A percentile compares a stretch with the other conserved stretches of the same genome.
These are phyloP conservation scores for Neocatenulostroma microsporum DNA, from an alignment of 2,329 filamentous ascomycete species.

Conservation along the genomic window DNA sequence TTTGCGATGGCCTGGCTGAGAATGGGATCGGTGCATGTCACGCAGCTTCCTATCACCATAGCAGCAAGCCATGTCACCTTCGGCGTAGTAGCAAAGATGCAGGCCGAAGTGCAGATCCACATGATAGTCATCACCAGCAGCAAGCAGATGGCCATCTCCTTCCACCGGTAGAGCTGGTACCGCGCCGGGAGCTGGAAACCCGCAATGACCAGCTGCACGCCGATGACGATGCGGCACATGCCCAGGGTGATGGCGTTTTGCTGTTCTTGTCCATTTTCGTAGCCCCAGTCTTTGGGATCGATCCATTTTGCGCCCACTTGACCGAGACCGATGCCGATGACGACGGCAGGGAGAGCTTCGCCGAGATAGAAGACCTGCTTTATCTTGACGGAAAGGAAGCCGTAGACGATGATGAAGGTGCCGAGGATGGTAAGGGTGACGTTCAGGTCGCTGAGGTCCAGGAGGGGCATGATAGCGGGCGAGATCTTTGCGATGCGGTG, in stretches of 20 bases:
- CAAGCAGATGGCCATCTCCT: slow-evolving; percentile 60
- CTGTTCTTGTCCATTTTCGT: slow-evolving; percentile 44
- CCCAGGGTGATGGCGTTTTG: slow-evolving; percentile 67
- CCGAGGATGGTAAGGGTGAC: slow-evolving; percentile 69
- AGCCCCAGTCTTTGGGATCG: slow-evolving; percentile 61
- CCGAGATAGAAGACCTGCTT: slow-evolving; percentile 85
- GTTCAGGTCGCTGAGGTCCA: slow-evolving; percentile 67
- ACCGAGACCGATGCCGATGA: slow-evolving; percentile 68
- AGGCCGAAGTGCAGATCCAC: slow-evolving; percentile 69
- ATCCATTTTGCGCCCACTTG: slow-evolving; percentile 67
- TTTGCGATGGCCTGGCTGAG: slow-evolving; percentile 81
- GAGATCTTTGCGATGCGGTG: too few relatives aligned
- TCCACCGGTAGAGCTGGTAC: slow-evolving; percentile 70
- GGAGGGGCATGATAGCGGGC: slow-evolving; percentile 45
- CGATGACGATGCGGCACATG: slow-evolving; percentile 75
- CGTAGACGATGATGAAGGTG: slow-evolving; percentile 76
- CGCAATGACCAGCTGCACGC: slow-evolving; percentile 77
- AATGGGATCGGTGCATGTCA: slow-evolving; percentile 80
- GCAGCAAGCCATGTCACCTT: slow-evolving; percentile 64
- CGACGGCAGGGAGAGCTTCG: slow-evolving; percentile 76
- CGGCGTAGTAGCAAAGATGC: slow-evolving; percentile 67
- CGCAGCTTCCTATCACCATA: slow-evolving; percentile 67
- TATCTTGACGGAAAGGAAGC: slow-evolving; percentile 72
- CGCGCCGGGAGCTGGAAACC: slow-evolving; percentile 75
- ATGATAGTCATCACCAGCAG: slow-evolving; percentile 74